These are phyloP conservation scores for Magnusiomyces fungicola DNA, from an alignment of 1,139 yeast species.

Conservation along the genomic window DNA sequence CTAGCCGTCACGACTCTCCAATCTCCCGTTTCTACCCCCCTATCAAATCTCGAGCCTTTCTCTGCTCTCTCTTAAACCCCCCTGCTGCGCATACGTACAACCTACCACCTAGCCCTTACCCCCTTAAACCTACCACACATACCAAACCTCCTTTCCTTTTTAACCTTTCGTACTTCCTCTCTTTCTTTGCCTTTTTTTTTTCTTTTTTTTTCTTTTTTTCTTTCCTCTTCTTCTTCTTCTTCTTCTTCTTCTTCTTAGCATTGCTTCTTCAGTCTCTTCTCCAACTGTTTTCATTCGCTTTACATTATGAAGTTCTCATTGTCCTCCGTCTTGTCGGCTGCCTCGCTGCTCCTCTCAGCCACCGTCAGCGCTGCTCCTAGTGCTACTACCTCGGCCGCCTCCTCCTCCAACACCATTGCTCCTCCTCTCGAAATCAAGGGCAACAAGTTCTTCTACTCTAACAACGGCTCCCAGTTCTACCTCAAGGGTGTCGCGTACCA, in stretches of 20 bases:
- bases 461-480: slow-evolving; percentile 78
- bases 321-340: slow-evolving; percentile 14
- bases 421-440: slow-evolving; percentile 38
- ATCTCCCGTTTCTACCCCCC: no score
- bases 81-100: no score
- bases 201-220: slow-evolving; percentile 6
- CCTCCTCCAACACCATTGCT: slow-evolving; percentile 62
- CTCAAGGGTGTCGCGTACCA: slow-evolving; percentile 81
- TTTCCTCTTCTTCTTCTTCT: slow-evolving; percentile 3
- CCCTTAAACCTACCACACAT: no score
- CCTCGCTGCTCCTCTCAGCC: slow-evolving; percentile 21
- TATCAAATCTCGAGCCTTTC: no score
- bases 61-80: no score
- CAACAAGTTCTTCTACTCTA: slow-evolving; percentile 63
- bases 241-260: slow-evolving; percentile 1
- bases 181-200: neutral
- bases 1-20: no score
- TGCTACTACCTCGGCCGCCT: slow-evolving; percentile 46
- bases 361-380: slow-evolving; percentile 17
- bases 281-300: no score
- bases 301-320: slow-evolving; percentile 17
- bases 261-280: neutral
- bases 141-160: no score
- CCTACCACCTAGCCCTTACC: no score
- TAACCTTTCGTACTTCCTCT: neutral